Percentiles rank a stretch among this genome's conserved stretches.
Conservation (phyloP, 2,329 filamentous ascomycete species). For the Aspergillus pseudoterreus region DNA sequence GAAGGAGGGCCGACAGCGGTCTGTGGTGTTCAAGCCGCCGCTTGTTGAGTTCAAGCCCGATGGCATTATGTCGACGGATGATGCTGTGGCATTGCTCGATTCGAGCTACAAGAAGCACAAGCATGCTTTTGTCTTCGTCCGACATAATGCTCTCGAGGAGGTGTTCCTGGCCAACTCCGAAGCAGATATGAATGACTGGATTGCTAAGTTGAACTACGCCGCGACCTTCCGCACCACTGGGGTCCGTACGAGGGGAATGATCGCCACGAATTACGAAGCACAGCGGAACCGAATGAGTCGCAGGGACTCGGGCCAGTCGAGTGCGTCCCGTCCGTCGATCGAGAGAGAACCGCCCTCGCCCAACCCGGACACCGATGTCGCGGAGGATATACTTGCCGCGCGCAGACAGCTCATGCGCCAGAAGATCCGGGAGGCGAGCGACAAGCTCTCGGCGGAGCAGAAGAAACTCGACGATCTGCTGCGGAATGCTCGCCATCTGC, state of each 20-base stretch:
- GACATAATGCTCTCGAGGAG: conserved; percentile 83
- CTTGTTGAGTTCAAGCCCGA: conserved; percentile 91
- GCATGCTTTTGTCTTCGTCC: conserved; percentile 86
- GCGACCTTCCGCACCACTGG: conserved; percentile 90
- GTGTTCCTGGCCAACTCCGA: conserved; percentile 88
- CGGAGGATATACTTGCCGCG: conserved; percentile 78
- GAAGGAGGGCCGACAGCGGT: conserved; percentile 70
- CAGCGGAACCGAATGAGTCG: conserved; percentile 62
- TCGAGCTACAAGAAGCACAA: conserved; percentile 88
- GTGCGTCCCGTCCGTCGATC: conserved; percentile 63
- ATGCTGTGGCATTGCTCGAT: conserved; percentile 84
- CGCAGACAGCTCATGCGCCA: conserved; percentile 77
- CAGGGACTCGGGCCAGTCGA: conserved; percentile 56
- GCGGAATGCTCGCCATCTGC: conserved; percentile 83
- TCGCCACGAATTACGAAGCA: conserved; percentile 80
- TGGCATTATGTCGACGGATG: conserved; percentile 86
- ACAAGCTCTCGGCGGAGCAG: conserved; percentile 68
- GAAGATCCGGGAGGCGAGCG: conserved; percentile 79
- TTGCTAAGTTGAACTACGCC: conserved; percentile 93
- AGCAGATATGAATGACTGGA: conserved; percentile 91
- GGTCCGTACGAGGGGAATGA: conserved; percentile 82
- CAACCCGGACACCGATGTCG: conserved; percentile 71
- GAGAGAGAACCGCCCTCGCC: conserved; percentile 68
- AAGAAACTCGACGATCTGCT: conserved; percentile 79
- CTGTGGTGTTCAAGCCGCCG: conserved; percentile 86